These are phyloP conservation scores for Fomes fomentarius DNA, from an alignment of 1,284 basidiomycete genomes.

Conservation along the genomic window DNA sequence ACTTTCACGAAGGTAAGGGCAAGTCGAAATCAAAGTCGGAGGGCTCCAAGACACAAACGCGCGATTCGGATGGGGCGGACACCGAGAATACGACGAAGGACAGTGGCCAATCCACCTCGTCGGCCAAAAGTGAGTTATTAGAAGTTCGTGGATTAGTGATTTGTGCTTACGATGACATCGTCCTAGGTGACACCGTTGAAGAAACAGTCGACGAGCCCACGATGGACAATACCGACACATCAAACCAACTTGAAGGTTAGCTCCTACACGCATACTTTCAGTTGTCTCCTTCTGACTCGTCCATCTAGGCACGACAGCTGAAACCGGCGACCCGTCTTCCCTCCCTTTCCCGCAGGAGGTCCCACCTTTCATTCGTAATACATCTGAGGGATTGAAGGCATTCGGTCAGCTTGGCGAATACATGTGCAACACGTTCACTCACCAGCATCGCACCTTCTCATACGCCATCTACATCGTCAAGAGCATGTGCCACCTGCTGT, in stretches of 20 bases:
- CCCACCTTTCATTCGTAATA: background rate
- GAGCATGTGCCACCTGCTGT: background rate
- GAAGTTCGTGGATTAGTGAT: background rate
- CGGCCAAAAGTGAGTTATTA: no score
- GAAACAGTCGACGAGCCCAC: background rate
- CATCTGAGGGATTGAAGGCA: background rate
- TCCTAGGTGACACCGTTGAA: no score
- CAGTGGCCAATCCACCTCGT: no score
- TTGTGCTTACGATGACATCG: no score
- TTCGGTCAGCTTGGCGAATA: background rate
- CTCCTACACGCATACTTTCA: no score
- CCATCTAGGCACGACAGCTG: no score
- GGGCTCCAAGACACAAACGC: background rate
- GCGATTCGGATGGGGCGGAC: no score
- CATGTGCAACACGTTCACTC: background rate
- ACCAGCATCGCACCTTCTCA: background rate
- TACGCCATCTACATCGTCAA: background rate
- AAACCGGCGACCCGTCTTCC: no score
- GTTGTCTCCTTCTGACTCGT: no score
- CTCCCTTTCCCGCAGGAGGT: no score
- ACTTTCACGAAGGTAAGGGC: background rate
- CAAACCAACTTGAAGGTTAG: no score
- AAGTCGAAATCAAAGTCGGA: background rate
- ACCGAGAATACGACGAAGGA: no score
- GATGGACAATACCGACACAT: background rate